These are phyloP conservation scores for Rhodamnia argentea DNA, from an alignment of 345 rosid genomes.

Conservation along the genomic window DNA sequence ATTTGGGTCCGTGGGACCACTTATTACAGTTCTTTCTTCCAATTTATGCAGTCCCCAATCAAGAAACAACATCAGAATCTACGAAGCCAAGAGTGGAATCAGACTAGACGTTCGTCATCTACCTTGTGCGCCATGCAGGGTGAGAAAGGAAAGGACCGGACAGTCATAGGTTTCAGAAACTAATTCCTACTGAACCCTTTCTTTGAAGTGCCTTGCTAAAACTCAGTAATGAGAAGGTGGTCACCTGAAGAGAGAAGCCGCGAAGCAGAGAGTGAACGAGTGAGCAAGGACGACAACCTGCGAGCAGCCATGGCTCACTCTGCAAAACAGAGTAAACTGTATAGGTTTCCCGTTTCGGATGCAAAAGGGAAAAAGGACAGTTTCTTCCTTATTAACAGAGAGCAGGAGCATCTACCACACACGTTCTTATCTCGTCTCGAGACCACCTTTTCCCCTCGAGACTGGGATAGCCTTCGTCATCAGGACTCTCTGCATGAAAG, in stretches of 20 bases:
- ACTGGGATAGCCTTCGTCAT: background rate
- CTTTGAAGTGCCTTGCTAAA: background rate
- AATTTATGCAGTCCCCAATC: background rate
- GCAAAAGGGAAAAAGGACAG: no score
- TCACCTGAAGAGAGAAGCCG: slow-evolving; percentile 3
- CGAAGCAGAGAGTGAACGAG: slow-evolving; percentile 24
- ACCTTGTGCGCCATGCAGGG: background rate
- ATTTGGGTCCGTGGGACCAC: background rate
- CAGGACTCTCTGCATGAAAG: background rate
- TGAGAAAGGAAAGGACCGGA: background rate
- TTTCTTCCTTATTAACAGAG: background rate
- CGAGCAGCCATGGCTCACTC: slow-evolving; percentile 43
- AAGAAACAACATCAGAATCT: background rate
- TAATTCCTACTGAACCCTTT: background rate
- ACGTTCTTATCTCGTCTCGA: background rate
- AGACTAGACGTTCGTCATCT: background rate
- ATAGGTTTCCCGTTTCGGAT: background rate
- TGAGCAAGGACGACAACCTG: slow-evolving; percentile 16
- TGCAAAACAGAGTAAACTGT: background rate
- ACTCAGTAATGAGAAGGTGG: background rate
- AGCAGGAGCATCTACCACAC: background rate
- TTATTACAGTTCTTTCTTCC: background rate
- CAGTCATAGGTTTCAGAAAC: background rate
- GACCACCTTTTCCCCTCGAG: background rate
- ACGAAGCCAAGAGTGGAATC: background rate